phyloP scores from a whole-genome alignment of 768 basidiomycete species.

The Sporobolomyces phaffii region DNA sequence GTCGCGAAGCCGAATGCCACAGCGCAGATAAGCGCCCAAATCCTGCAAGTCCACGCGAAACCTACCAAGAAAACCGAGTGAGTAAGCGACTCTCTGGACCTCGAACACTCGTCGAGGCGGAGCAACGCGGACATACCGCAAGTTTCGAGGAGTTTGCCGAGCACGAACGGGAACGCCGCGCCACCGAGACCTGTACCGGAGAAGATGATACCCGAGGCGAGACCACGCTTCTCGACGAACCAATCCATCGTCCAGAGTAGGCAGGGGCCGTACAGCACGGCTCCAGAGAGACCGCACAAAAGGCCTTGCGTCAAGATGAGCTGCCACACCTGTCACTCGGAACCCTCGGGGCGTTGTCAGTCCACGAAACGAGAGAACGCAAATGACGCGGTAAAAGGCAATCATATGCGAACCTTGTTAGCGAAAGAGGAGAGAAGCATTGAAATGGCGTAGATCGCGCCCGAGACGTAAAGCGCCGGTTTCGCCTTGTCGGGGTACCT shows the following conservation, averaged over 20 bases:
- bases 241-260: slow-evolving; percentile 14
- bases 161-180: background rate
- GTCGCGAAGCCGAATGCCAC: background rate
- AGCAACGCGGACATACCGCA: background rate
- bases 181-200: slow-evolving; percentile 8
- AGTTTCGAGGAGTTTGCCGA: background rate
- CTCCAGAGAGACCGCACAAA: background rate
- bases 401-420: background rate
- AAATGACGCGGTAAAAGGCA: no score
- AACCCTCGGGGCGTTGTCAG: no score
- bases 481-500: slow-evolving; percentile 27
- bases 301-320: slow-evolving; percentile 25
- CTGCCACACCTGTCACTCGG: slow-evolving; percentile 25
- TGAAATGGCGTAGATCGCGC: background rate
- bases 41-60: slow-evolving; percentile 17
- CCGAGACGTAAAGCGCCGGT: background rate
- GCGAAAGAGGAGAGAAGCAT: slow-evolving; percentile 21
- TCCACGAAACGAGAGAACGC: no score
- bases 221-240: slow-evolving; percentile 9
- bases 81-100: background rate
- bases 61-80: background rate
- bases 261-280: slow-evolving; percentile 12
- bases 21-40: slow-evolving; percentile 14
- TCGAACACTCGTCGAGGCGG: background rate
- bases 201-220: slow-evolving; percentile 25